Base-by-base conservation (phyloP, 805 yeast genomes). In the Candida endomychidarum region DNA sequence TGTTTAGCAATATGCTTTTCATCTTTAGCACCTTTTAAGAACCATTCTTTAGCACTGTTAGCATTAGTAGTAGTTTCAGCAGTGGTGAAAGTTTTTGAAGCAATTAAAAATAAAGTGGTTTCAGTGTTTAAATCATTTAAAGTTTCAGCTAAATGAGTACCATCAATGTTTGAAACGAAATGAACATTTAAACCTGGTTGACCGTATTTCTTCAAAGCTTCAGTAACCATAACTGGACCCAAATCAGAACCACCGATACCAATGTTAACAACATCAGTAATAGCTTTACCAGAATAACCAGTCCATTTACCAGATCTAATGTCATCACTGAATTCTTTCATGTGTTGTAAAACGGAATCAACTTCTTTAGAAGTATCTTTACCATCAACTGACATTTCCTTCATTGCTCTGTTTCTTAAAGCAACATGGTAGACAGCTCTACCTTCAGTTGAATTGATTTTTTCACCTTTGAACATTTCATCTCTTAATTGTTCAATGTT, bases 151-250 rank as follows among this genome's bases (percentile, higher is more conserved):
- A 91, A 75, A 70, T 90, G 96, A 42, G 99, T 93, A 63, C 99
- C 99, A 63, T 93, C 99, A 60, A 93, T 91, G 80, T 93, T 93
- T 52, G 98, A 91, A 47, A 93, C 99, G 67, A 90, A 93, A 72
- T 91, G 95, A 37, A 80, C 95, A 49, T 74, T 67, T 54, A 93
- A 74, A 49, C 82, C 77, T 45, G 80, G 83, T 53, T 85, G 77
- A 46, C 84, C 70, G 68, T 91, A 93, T 52, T 86, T 83, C 75
- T 91, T 93, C 62, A 93, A 78, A 29, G 99, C 97, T 74, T 93
- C 98, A 47, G 97, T 88, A 56, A 93, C 98, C 99, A 93, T 93
- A 40, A 93, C 98, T 33, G 99, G 99, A 57, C 99, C 99, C 56
- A 93, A 78, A 68, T 93, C 99, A 20, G 97, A 89, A 54, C 99